Evolutionary conservation across 176 grass and related monocot genomes (phyloP), one percentile per base, ranked within the genome.

Genomic region (Elymus sibiricus): DNA sequence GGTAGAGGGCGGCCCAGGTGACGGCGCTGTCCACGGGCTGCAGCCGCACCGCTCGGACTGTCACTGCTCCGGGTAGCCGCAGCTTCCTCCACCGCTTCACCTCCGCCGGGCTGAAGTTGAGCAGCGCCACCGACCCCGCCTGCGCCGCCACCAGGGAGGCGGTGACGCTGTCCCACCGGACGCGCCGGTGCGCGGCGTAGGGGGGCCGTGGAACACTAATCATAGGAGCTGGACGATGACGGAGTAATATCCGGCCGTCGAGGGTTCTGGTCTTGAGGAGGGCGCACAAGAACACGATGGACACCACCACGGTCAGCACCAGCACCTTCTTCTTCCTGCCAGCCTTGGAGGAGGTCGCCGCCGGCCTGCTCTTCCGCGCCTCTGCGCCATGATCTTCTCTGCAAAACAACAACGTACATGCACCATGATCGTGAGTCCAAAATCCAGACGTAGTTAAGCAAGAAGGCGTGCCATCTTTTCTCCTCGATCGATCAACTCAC

Each of bases 51-150:
- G 60, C 73, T 38, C 88, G 53, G 78, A 77, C 70, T 19, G 77
- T 42, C 4, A 4, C 3, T 6, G 35, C 29, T 19, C 49, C 69
- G 43, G 8, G 4, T 5, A 19, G 43, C 72, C 6, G 37, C 37
- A 72, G 75, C 75, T 79, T 76, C 28, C 78, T 82, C 90, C 92
- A 97, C 2, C 68, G 83, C 1, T 64, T 80, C 14, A 82, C 39
- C 88, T 97, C 92, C 19, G 80, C 82, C 15, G 70, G 27, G 39
- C 92, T 89, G 88, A 97, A 97, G 70, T 97, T 97, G 71, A 97
- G 87, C 47, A 97, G 46, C 39, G 77, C 77, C 58, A 79, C 77
- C 37, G 77, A 79, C 27, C 37, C 24, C 17, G 46, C 46, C n/a
- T 5, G 9, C 35, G 35, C 5, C 34, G n/a, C 34, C 24, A n/a